Conservation (phyloP, 1,284 basidiomycete species). For the Moesziomyces aphidis region DNA sequence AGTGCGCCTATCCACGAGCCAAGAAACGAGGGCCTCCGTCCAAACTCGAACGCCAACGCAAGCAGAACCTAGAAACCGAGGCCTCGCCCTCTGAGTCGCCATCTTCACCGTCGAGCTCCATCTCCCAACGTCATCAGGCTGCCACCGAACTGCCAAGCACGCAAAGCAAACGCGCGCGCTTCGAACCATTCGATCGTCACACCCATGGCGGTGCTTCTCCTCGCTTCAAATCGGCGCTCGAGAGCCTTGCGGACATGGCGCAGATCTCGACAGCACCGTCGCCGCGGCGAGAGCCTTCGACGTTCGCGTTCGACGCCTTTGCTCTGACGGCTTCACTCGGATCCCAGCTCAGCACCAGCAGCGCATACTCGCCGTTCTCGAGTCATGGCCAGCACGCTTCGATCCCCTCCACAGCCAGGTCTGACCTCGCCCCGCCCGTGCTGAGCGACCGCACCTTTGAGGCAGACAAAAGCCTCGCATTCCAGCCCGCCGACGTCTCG, state of each 20-base stretch:
- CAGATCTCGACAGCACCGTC: not conserved
- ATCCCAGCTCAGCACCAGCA: not conserved
- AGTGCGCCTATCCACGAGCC: constrained; percentile 7
- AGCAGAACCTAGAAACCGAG: not conserved
- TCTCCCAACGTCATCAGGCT: not conserved
- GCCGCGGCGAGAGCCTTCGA: not conserved
- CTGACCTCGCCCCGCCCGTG: not conserved
- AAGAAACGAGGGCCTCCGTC: constrained; percentile 21
- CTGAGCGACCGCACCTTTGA: not conserved
- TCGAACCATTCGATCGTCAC: not conserved
- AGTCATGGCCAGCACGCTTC: not conserved
- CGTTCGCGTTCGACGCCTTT: not conserved
- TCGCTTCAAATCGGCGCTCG: not conserved
- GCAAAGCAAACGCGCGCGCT: not conserved
- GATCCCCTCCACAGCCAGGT: not conserved
- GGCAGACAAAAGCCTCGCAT: too few relatives aligned
- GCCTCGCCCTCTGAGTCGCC: not conserved
- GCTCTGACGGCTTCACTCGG: not conserved
- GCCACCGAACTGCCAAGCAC: too few relatives aligned
- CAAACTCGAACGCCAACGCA: constrained; percentile 1
- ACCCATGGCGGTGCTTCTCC: not conserved
- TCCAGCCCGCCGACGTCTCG: too few relatives aligned
- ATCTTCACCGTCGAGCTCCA: not conserved
- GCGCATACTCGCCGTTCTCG: not conserved
- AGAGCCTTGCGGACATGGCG: not conserved